A percentile compares a stretch with the other conserved stretches of the same genome.
Conservation (phyloP, 2,329 filamentous ascomycete species). For the Arthrinium puccinioides region DNA sequence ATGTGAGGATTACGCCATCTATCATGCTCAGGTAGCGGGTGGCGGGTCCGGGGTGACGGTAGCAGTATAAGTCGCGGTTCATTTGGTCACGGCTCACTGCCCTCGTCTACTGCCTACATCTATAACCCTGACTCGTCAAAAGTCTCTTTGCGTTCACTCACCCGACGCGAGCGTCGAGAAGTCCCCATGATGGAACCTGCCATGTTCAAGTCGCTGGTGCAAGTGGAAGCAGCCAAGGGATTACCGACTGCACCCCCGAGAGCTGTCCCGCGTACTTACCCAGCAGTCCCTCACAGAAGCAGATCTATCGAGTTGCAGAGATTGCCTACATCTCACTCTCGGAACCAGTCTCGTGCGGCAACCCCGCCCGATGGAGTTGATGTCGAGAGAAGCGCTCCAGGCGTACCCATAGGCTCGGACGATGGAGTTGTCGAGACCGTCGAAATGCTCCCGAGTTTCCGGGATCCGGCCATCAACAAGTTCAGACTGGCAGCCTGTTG, state of each 20-base stretch:
- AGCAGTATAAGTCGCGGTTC: no score
- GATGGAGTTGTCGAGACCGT: slow-evolving; percentile 19
- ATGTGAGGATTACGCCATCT: no score
- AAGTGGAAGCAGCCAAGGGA: slow-evolving; percentile 15
- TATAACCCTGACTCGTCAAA: no score
- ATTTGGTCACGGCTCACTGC: no score
- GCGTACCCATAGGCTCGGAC: slow-evolving; percentile 6
- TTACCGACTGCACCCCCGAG: slow-evolving; percentile 25
- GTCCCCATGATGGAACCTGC: slow-evolving; percentile 6
- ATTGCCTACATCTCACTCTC: no score
- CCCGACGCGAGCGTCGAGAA: no score
- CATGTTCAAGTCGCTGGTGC: slow-evolving; percentile 16
- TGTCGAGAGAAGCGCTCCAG: slow-evolving; percentile 15
- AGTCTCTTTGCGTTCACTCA: no score
- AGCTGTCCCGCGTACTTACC: slow-evolving; percentile 30
- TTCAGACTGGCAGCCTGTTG: slow-evolving; percentile 60
- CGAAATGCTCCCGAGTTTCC: slow-evolving; percentile 48
- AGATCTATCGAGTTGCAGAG: slow-evolving; percentile 12
- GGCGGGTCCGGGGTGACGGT: no score
- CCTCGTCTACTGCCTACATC: no score
- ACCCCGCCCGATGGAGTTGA: no score
- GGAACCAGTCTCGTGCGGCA: no score
- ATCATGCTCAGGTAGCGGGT: no score
- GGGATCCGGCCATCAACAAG: slow-evolving; percentile 59
- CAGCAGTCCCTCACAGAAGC: slow-evolving; percentile 25